Percentiles rank a stretch among this genome's conserved stretches.
These are phyloP conservation scores for Kluyveromyces siamensis DNA, from an alignment of 805 yeast species.

Conservation along the genomic window DNA sequence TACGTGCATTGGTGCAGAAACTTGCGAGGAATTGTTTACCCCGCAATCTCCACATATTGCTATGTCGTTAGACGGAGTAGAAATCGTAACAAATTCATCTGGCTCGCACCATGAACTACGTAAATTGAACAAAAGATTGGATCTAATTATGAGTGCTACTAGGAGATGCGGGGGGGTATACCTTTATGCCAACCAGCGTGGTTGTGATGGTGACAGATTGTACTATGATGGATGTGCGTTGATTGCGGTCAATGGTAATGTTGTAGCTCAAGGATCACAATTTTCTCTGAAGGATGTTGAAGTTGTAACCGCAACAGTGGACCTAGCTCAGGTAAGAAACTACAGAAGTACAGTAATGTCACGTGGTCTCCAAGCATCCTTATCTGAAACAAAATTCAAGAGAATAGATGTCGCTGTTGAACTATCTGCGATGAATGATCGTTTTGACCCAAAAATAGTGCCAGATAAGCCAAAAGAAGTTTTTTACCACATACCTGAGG, in stretches of 20 bases:
- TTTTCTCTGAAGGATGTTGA: slow-evolving; percentile 88
- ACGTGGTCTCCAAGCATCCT: slow-evolving; percentile 59
- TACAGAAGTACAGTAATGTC: slow-evolving; percentile 65
- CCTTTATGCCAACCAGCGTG: slow-evolving; percentile 88
- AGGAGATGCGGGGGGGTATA: slow-evolving; percentile 95
- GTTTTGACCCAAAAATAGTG: slow-evolving; percentile 49
- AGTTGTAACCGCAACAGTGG: slow-evolving; percentile 91
- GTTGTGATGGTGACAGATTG: slow-evolving; percentile 96
- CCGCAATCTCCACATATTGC: slow-evolving; percentile 92
- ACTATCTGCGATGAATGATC: slow-evolving; percentile 48
- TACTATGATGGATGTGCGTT: slow-evolving; percentile 97
- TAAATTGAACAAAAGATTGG: slow-evolving; percentile 75
- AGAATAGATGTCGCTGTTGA: slow-evolving; percentile 56
- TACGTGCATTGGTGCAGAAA: slow-evolving; percentile 92
- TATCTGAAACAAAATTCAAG: slow-evolving; percentile 32
- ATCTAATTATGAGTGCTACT: slow-evolving; percentile 84
- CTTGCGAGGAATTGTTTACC: slow-evolving; percentile 95
- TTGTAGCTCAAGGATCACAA: slow-evolving; percentile 90
- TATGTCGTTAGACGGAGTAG: slow-evolving; percentile 94
- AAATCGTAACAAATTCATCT: slow-evolving; percentile 87
- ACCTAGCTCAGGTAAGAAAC: slow-evolving; percentile 80
- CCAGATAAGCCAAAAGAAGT: slow-evolving; percentile 49
- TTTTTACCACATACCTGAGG: slow-evolving; percentile 75
- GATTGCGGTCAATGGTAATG: slow-evolving; percentile 84
- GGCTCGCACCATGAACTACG: slow-evolving; percentile 98